A percentile compares a stretch with the other conserved stretches of the same genome.
phyloP scores from a whole-genome alignment of 2,329 filamentous ascomycete genomes.

The Fusarium mundagurra region DNA sequence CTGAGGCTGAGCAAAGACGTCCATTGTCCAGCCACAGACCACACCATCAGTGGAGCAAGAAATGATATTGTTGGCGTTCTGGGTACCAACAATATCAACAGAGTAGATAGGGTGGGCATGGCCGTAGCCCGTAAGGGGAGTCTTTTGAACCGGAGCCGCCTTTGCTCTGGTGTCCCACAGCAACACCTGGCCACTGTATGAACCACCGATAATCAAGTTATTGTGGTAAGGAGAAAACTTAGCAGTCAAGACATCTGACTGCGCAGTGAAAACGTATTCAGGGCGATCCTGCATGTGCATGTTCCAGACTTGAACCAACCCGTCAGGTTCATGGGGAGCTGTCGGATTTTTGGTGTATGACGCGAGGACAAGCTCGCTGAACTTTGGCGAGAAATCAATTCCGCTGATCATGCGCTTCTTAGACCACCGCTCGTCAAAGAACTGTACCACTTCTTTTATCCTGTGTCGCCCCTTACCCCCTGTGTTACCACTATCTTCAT shows the following conservation, averaged over 20 bases:
- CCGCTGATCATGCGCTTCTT: constrained; percentile 98
- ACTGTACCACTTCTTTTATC: constrained; percentile 89
- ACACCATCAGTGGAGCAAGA: constrained; percentile 97
- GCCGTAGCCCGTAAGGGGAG: constrained; percentile 90
- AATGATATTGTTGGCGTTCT: constrained; percentile 98
- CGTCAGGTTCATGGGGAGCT: constrained; percentile 91
- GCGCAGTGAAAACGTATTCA: constrained; percentile 96
- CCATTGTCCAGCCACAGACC: constrained; percentile 96
- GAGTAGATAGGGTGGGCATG: constrained; percentile 98
- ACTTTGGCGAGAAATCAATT: constrained; percentile 95
- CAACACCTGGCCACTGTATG: constrained; percentile 95
- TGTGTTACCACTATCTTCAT: constrained; percentile 77
- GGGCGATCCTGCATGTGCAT: constrained; percentile 92
- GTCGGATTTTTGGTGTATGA: constrained; percentile 98
- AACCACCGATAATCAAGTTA: constrained; percentile 93
- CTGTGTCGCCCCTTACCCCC: constrained; percentile 77
- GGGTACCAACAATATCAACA: constrained; percentile 94
- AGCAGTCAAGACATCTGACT: constrained; percentile 93
- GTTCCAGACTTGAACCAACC: constrained; percentile 97
- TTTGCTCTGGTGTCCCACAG: constrained; percentile 96
- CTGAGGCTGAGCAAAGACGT: constrained; percentile 97
- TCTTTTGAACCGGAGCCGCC: constrained; percentile 92
- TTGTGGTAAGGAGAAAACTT: constrained; percentile 99
- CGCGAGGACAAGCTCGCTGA: constrained; percentile 89
- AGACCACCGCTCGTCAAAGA: constrained; percentile 94